A percentile compares a stretch with the other conserved stretches of the same genome.
Evolutionary conservation across 1,284 basidiomycete genomes (phyloP).

Genomic region (Trichosporon sp.): DNA sequence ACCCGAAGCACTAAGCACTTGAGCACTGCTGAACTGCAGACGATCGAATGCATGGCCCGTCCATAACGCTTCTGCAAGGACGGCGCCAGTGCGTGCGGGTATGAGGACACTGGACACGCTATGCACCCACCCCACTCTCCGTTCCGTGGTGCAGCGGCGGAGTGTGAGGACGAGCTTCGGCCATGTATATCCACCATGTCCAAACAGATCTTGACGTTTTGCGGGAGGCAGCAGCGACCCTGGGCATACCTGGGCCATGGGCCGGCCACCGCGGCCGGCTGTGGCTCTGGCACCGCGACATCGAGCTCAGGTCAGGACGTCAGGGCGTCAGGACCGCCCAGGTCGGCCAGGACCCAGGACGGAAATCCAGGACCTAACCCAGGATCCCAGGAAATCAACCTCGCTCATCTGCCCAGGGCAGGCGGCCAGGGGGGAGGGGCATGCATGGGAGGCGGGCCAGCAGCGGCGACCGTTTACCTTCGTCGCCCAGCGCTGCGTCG

Average conservation of each 20-base stretch:
- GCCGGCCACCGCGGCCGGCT: too few species aligned
- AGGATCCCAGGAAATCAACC: not conserved
- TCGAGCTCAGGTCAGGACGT: not conserved
- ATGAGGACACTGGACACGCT: not conserved
- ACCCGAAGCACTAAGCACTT: too few species aligned
- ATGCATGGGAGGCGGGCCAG: too few species aligned
- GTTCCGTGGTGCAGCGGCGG: not conserved
- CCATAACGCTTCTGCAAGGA: not conserved
- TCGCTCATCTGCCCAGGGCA: too few species aligned
- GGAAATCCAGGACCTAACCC: not conserved
- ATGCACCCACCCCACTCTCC: not conserved
- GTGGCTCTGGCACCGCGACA: not conserved
- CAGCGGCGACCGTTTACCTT: not conserved
- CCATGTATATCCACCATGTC: constrained; percentile 1
- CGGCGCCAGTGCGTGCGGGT: not conserved
- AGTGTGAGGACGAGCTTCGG: not conserved
- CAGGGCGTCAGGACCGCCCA: not conserved
- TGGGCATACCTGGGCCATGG: constrained; percentile 2
- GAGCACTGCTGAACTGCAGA: too few species aligned
- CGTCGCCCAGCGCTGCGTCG: not conserved
- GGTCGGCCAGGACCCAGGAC: not conserved
- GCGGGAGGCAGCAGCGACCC: not conserved
- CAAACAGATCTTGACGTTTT: not conserved
- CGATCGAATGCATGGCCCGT: too few species aligned
- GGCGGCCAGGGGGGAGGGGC: too few species aligned